A percentile compares a stretch with the other conserved stretches of the same genome.
Conservation (phyloP, 2,329 filamentous ascomycete genomes). For the Colletotrichum costaricense region DNA sequence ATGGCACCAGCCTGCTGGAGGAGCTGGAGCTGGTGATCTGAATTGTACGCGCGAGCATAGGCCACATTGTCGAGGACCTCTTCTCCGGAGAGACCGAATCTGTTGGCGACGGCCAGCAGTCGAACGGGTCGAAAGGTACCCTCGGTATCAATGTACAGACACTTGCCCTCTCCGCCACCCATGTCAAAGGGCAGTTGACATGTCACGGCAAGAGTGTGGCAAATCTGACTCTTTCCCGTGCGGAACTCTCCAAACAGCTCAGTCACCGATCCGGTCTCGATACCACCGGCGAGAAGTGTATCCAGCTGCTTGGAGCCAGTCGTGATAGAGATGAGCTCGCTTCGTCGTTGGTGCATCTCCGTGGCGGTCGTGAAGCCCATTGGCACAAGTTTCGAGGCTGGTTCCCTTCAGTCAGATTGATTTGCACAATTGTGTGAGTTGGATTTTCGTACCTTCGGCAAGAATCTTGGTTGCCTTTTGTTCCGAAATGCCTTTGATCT, state of each 20-base stretch:
- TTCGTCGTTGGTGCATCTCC: conserved; percentile 97
- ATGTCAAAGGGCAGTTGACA: conserved; percentile 98
- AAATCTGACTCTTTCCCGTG: conserved; percentile 98
- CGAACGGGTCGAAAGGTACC: conserved; percentile 96
- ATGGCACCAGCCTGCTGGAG: conserved; percentile 95
- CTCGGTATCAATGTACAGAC: conserved; percentile 97
- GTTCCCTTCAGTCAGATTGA: neutral
- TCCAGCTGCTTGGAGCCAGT: conserved; percentile 98
- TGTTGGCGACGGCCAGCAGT: conserved; percentile 89
- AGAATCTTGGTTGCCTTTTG: conserved; percentile 94
- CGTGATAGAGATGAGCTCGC: conserved; percentile 97
- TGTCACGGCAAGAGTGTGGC: conserved; percentile 97
- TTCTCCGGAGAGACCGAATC: conserved; percentile 94
- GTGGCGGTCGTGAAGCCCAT: conserved; percentile 99
- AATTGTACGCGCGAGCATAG: conserved; percentile 98
- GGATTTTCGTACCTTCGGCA: conserved; percentile 75
- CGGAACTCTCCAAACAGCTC: conserved; percentile 98
- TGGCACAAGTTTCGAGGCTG: conserved; percentile 94
- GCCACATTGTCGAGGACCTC: conserved; percentile 99
- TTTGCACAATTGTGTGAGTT: conserved; percentile 34
- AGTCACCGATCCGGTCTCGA: conserved; percentile 97
- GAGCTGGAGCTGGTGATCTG: conserved; percentile 94
- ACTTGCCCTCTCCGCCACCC: conserved; percentile 98
- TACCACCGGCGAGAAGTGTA: conserved; percentile 90
- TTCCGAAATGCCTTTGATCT: conserved; percentile 98